phyloP scores from a whole-genome alignment of 257 asterid species.

The Voacanga thouarsii region DNA sequence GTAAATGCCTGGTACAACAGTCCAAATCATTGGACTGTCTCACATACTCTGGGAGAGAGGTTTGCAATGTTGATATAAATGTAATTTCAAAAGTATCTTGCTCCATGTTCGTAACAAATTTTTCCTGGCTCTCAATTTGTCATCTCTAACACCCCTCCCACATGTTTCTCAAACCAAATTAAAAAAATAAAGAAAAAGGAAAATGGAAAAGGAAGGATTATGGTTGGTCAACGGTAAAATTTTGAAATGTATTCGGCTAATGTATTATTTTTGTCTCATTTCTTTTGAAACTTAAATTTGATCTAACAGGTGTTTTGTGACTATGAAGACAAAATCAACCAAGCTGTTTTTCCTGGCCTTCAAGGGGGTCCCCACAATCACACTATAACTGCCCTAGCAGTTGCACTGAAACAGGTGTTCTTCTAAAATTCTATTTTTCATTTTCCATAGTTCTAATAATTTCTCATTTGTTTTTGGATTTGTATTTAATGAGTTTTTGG shows the following conservation, averaged over 20 bases:
- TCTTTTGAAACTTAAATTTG: not conserved
- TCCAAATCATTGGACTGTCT: not conserved
- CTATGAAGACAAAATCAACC: constrained; percentile 88
- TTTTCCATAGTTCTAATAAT: not conserved
- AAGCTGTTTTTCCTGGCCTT: constrained; percentile 98
- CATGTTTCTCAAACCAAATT: not conserved
- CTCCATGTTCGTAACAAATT: not conserved
- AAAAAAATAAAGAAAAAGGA: not conserved
- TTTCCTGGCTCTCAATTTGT: not conserved
- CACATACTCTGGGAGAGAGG: not conserved
- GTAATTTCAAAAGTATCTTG: not conserved
- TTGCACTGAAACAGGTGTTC: constrained; percentile 81
- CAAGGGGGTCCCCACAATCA: constrained; percentile 99
- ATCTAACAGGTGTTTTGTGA: constrained; percentile 46
- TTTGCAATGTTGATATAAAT: not conserved
- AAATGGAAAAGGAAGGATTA: not conserved
- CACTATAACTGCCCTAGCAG: constrained; percentile 92
- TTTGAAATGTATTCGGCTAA: not conserved
- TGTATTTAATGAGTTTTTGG: constrained; percentile 10
- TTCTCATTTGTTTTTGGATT: not conserved
- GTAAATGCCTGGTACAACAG: not conserved
- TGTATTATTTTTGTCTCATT: not conserved
- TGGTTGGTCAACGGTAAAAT: not conserved
- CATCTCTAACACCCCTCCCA: not conserved
- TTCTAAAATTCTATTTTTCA: not conserved